Evolutionary conservation across 2,329 filamentous ascomycete species (phyloP).

Genomic region (Waltergamsia citrina): DNA sequence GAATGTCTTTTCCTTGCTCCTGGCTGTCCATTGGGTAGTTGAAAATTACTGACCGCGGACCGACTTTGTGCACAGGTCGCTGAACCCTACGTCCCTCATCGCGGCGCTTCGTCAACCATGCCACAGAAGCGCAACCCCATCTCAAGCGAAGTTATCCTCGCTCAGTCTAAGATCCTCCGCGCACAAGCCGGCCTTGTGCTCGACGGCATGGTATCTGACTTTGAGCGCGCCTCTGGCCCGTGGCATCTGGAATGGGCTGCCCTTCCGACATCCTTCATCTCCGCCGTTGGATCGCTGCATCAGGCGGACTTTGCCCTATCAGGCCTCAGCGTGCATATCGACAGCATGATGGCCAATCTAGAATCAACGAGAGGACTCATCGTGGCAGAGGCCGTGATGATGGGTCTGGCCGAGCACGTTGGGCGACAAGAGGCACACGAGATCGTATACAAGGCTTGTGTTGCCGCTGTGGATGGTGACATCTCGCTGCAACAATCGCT

Average conservation of each 20-base stretch:
- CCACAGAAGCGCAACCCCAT: constrained; percentile 51
- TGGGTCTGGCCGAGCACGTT: constrained; percentile 42
- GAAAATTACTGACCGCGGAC: constrained; percentile 8
- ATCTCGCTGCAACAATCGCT: neutral
- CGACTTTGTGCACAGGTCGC: no score
- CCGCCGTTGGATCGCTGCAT: constrained; percentile 39
- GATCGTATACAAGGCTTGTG: constrained; percentile 44
- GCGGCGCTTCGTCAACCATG: constrained; percentile 46
- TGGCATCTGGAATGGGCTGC: constrained; percentile 52
- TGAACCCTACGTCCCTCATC: constrained; percentile 44
- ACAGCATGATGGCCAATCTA: constrained; percentile 39
- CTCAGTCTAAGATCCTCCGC: constrained; percentile 41
- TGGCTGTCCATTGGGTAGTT: neutral
- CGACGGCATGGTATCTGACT: constrained; percentile 48
- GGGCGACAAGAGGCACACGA: constrained; percentile 45
- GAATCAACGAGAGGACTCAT: constrained; percentile 41
- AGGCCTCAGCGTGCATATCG: constrained; percentile 38
- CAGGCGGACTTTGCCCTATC: constrained; percentile 44
- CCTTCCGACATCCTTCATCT: constrained; percentile 42
- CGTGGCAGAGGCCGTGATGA: constrained; percentile 52
- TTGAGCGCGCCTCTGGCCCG: constrained; percentile 46
- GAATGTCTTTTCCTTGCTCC: no score
- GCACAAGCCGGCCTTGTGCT: constrained; percentile 41
- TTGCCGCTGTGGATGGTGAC: neutral
- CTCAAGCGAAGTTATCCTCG: constrained; percentile 45